Evolutionary conservation across 106 monocot genomes (phyloP), one percentile per base, ranked within the genome.

Genomic region (Alisma plantagoaquatica): DNA sequence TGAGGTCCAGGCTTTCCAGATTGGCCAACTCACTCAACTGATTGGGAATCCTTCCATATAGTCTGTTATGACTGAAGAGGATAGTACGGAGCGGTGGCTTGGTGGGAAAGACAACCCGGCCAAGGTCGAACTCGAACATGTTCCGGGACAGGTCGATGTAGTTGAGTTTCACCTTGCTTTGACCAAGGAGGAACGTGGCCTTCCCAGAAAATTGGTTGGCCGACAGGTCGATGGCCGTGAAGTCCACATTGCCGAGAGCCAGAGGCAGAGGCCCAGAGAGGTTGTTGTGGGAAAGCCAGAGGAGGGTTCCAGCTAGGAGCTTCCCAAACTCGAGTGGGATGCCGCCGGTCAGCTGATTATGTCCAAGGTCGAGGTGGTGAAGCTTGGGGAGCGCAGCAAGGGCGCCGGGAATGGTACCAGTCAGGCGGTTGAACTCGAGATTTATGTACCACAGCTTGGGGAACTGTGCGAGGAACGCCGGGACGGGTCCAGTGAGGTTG

Each of bases 401-500:
- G n/a, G n/a, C n/a, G n/a, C n/a, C n/a, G n/a, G n/a, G n/a, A n/a
- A n/a, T n/a, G n/a, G n/a, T n/a, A n/a, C n/a, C n/a, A n/a, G n/a
- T n/a, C n/a, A n/a, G n/a, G n/a, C n/a, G n/a, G 49, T 70, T 73
- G 61, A 66, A 68, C 29, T 52, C 45, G 58, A 77, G 76, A 20
- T 49, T 50, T 53, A 82, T 45, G 9, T 56, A 29, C 10, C 24
- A 23, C 35, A 77, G 73, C 16, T 27, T 53, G 26, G 59, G 1
- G 47, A 82, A 44, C 12, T 33, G 24, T 10, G 55, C 32, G 25
- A 82, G 68, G 51, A 68, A 70, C 10, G 60, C 29, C 9, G 82
- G 80, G 31, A 80, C 38, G 0, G 67, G 63, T 5, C 80, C 80
- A 23, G 78, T 59, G 45, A 78, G 22, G 57, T 41, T n/a, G n/a